phyloP scores from a whole-genome alignment of 495 filamentous ascomycete genomes.

The Trichoderma orchidacearum region DNA sequence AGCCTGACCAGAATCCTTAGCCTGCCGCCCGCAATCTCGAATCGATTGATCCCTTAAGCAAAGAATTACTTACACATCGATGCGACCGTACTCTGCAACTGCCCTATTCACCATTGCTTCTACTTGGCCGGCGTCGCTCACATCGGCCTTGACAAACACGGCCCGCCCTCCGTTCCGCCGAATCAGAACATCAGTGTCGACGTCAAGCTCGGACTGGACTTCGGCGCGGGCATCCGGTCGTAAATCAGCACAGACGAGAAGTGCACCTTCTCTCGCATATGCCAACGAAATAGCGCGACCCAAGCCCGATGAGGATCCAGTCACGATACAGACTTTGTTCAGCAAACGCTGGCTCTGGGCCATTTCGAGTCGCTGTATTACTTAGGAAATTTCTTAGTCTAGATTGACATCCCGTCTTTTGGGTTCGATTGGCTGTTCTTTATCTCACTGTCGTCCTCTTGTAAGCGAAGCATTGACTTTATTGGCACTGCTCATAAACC shows the following conservation, averaged over 20 bases:
- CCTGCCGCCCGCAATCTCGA: too few species aligned
- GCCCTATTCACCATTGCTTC: not conserved
- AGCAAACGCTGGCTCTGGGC: not conserved
- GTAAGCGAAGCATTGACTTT: too few species aligned
- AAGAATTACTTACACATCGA: not conserved
- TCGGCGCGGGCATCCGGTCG: slow-evolving; percentile 12
- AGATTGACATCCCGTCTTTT: not conserved
- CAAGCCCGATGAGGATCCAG: slow-evolving; percentile 33
- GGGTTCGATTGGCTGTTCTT: too few species aligned
- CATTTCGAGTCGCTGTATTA: not conserved
- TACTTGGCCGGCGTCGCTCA: slow-evolving; percentile 17
- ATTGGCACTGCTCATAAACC: too few species aligned
- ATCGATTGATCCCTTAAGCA: too few species aligned
- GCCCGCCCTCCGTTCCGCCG: slow-evolving; percentile 20
- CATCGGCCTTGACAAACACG: slow-evolving; percentile 33
- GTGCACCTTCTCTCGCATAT: slow-evolving; percentile 30
- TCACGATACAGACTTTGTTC: slow-evolving; percentile 31
- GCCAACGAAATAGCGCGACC: slow-evolving; percentile 31
- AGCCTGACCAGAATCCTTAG: not conserved
- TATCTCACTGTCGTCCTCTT: too few species aligned
- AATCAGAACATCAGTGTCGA: slow-evolving; percentile 30
- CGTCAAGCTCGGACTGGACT: slow-evolving; percentile 14
- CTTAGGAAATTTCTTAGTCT: not conserved
- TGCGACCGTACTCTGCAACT: not conserved
- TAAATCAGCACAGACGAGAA: slow-evolving; percentile 35